Base-by-base conservation (phyloP, 1,284 basidiomycete genomes). In the Ustilago sp. region DNA sequence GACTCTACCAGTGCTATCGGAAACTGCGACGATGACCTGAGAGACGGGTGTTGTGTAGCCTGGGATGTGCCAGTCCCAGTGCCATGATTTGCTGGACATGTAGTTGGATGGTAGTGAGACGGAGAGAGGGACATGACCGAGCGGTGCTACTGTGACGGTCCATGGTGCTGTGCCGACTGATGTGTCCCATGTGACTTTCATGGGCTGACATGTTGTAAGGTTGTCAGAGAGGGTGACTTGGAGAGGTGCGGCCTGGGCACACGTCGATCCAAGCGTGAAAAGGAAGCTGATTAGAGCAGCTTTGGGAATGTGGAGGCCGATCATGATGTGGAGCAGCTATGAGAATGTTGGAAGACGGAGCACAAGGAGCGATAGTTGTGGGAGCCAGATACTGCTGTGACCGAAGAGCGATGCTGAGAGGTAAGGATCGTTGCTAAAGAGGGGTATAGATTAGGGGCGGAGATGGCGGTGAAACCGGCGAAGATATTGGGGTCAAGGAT, bases 81-180 rank as follows among this genome's bases (percentile, higher is more conserved):
- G 28, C 76, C 76, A 78, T 2, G 50, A 13, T 23, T 60, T 59
- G 35, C 60, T 53, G 35, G 54, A 12, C 63, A 68, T 66, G 60
- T 78, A 78, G 43, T 62, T 61, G 28, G 63, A 31, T 11, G 76
- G 72, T 12, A 78, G 38, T 3, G 68, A 43, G 15, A 75, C 68
- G 4, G 76, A 53, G 38, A 64, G 48, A 3, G 76, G 76, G 0
- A 68, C 61, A 32, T 78, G 76, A 3, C 69, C 66, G 23, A 78
- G 68, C 3, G 76, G 76, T 1, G 76, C 76, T 2, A 78, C 61
- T 3, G 72, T 78, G 57, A 78, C 54, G 8, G 72, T 75, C 72
- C 72, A 78, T 4, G 76, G 76, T 45, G 68, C 76, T 13, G 62
- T 70, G 19, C 76, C 76, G 8, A 55, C 32, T 1, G 76, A 71